Base-by-base conservation (phyloP, 225 moss, liverwort and hornwort species). In the Asterella californica region DNA sequence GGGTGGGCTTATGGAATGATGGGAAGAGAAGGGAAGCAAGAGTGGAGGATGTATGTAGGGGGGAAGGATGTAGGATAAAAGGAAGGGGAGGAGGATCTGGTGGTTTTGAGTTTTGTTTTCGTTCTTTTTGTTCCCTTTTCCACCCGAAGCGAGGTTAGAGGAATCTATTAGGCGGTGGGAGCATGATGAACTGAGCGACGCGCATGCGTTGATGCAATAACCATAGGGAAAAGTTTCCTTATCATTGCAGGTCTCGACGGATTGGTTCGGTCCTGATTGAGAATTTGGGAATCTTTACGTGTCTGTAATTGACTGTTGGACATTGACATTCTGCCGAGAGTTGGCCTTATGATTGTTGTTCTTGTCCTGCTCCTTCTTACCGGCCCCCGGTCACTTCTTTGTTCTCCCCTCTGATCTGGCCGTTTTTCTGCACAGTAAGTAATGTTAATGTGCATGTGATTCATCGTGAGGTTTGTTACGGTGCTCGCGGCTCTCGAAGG, bases 291-390 rank as follows among this genome's bases (percentile, higher is more conserved):
- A 74, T 74, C 52, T 74, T 74, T 7, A 2, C 5, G 53, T 7
- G 74, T 50, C 30, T 33, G 74, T 1, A 27, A 25, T 71, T n/a
- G 71, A 71, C 47, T 52, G 74, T 53, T 74, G 53, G 74, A 53
- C 33, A 74, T n/a, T 74, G 15, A 74, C 53, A 74, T 50, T 50
- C 52, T 32, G 30, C n/a, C n/a, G 17, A 32, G 30, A 52, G 30
- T 29, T 32, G 32, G 6, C 21, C 37, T 21, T 37, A 19, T 30
- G 69, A 21, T 70, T 30, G 69, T 45, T 70, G 15, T 19, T 45
- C 11, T 17, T 19, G 17, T 19, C 22, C 18, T 36, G 37, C 69
- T 37, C 42, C 21, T 54, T 29, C 32, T 74, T 53, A 5, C 7
- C 11, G 73, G 48, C 30, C 33, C 18, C 3, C 30, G 33, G 14